phyloP scores from a whole-genome alignment of 1,284 basidiomycete genomes.

The Trichosporon sp. region DNA sequence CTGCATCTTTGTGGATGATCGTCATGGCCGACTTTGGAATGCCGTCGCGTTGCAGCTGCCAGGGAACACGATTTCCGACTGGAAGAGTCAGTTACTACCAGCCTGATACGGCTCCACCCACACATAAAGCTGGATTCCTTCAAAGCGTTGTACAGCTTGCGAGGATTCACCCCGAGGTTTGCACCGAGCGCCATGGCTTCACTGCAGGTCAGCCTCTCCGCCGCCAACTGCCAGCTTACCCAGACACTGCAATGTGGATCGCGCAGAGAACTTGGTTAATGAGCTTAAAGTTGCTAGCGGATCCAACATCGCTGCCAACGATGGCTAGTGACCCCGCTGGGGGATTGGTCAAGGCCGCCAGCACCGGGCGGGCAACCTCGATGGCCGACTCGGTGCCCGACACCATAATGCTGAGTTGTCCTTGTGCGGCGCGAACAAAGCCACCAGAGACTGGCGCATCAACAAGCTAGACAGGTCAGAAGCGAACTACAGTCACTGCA shows the following conservation, averaged over 20 bases:
- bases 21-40: conserved; percentile 49
- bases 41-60: conserved; percentile 44
- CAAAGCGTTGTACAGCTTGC: conserved; percentile 43
- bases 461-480: neutral
- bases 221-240: neutral
- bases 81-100: neutral
- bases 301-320: neutral
- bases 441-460: neutral
- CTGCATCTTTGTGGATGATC: conserved; percentile 50
- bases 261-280: neutral
- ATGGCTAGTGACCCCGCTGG: neutral
- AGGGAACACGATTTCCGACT: conserved; percentile 49
- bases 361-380: neutral
- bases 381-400: neutral
- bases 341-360: neutral
- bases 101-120: conserved; percentile 24
- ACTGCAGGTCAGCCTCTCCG: conserved; percentile 26
- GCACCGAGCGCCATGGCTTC: conserved; percentile 54
- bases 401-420: neutral
- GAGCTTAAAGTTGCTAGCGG: neutral
- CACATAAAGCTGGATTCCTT: conserved; percentile 56
- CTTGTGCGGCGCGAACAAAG: neutral
- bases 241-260: neutral
- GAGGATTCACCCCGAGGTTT: conserved; percentile 49
- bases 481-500: neutral